These are phyloP conservation scores for Syncephalastrum monosporum DNA, from an alignment of 371 early-diverging fungal genomes.

Conservation along the genomic window DNA sequence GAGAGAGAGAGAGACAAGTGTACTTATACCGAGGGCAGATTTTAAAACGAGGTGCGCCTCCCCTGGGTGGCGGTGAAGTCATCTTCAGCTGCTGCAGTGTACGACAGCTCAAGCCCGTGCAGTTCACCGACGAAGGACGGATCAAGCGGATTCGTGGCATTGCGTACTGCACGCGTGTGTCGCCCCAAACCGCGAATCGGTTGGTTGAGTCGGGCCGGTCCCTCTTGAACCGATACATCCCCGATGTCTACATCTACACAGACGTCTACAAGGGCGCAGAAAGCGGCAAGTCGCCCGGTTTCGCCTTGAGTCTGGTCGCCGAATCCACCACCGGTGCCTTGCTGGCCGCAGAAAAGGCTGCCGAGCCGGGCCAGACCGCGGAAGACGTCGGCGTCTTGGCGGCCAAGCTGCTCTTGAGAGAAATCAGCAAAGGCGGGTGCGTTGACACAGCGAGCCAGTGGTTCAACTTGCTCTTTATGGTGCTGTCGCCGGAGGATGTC, in stretches of 20 bases:
- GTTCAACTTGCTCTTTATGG: slow-evolving; percentile 82
- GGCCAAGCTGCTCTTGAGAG: slow-evolving; percentile 75
- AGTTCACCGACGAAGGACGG: slow-evolving; percentile 79
- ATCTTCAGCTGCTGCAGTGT: slow-evolving; percentile 83
- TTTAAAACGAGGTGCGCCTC: slow-evolving; percentile 91
- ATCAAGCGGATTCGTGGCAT: slow-evolving; percentile 96
- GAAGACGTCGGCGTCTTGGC: slow-evolving; percentile 85
- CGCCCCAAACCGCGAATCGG: slow-evolving; percentile 93
- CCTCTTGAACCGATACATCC: slow-evolving; percentile 84
- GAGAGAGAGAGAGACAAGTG: too few species aligned
- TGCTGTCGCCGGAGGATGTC: slow-evolving; percentile 91
- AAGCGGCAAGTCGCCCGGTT: slow-evolving; percentile 93
- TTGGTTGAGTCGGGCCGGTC: slow-evolving; percentile 88
- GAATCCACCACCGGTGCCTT: slow-evolving; percentile 86
- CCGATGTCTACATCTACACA: slow-evolving; percentile 96
- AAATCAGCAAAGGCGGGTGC: slow-evolving; percentile 88
- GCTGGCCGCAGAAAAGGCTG: slow-evolving; percentile 81
- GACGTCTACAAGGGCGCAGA: slow-evolving; percentile 96
- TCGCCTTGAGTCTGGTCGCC: slow-evolving; percentile 88
- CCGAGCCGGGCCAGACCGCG: slow-evolving; percentile 76
- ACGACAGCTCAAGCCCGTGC: slow-evolving; percentile 77
- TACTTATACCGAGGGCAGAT: slow-evolving; percentile 45
- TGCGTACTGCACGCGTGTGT: slow-evolving; percentile 89
- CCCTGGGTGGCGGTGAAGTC: slow-evolving; percentile 94
- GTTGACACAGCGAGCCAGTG: slow-evolving; percentile 90